Percentiles rank a stretch among this genome's conserved stretches.
phyloP scores from a whole-genome alignment of 116 monocot genomes.

The Trichopus zeylanicus region DNA sequence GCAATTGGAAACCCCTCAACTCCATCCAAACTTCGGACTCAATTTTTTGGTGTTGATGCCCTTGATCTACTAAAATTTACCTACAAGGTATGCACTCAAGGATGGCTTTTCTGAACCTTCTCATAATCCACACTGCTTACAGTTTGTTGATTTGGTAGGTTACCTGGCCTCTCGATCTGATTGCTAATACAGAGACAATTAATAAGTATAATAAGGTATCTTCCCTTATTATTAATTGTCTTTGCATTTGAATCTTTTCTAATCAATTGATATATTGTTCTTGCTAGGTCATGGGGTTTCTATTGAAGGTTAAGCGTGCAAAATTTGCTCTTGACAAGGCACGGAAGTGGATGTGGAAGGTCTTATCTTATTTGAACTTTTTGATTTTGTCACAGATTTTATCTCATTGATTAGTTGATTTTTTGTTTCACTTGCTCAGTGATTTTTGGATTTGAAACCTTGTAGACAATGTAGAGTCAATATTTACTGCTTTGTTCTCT shows the following conservation, averaged over 20 bases:
- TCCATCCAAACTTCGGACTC: constrained; percentile 31
- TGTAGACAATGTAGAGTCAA: not conserved
- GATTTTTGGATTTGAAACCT: not conserved
- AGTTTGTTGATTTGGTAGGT: constrained; percentile 41
- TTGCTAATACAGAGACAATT: constrained; percentile 77
- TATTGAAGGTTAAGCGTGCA: constrained; percentile 88
- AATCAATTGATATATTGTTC: constrained; percentile 5
- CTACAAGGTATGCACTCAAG: constrained; percentile 50
- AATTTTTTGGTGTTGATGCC: constrained; percentile 64
- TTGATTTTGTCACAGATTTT: not conserved
- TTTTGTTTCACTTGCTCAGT: not conserved
- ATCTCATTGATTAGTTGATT: too few species aligned
- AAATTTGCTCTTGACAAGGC: constrained; percentile 88
- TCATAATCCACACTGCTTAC: not conserved
- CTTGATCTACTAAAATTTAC: constrained; percentile 76
- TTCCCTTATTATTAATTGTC: not conserved
- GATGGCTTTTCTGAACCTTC: not conserved
- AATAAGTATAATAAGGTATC: constrained; percentile 90
- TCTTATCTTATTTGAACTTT: constrained; percentile 10
- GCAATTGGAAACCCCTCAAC: constrained; percentile 11
- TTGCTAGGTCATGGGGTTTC: constrained; percentile 78
- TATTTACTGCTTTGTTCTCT: too few species aligned
- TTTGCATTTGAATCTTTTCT: not conserved
- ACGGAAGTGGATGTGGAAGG: constrained; percentile 98
- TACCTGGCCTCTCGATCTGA: constrained; percentile 94